phyloP scores from a whole-genome alignment of 139 green algal species.

The Astrephomene gubernaculifera region DNA sequence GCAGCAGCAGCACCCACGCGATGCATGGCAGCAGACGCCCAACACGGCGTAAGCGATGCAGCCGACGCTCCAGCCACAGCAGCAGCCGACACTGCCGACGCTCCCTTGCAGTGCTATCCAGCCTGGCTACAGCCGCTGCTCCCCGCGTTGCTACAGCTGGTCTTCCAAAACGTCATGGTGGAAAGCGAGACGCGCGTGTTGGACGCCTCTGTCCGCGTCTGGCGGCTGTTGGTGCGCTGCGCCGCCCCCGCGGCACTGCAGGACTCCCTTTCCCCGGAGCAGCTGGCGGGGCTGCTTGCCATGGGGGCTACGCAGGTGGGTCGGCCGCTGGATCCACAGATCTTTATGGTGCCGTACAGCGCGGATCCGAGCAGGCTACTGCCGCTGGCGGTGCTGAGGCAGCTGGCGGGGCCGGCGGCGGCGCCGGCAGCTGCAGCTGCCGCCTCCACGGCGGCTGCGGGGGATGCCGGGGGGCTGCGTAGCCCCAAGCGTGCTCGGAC shows the following conservation, averaged over 20 bases:
- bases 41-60: too few species aligned
- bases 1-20: too few species aligned
- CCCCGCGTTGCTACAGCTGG: conserved; percentile 57
- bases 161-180: conserved; percentile 87
- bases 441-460: neutral
- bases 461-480: neutral
- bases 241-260: neutral
- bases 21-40: too few species aligned
- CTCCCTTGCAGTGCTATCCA: too few species aligned
- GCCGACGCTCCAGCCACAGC: neutral
- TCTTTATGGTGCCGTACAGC: conserved; percentile 35
- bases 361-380: neutral
- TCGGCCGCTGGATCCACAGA: conserved; percentile 45
- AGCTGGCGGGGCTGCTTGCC: neutral
- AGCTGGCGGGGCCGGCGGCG: neutral
- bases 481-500: conserved; percentile 17
- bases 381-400: conserved; percentile 12
- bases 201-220: conserved; percentile 63
- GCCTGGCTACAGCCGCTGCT: conserved; percentile 64
- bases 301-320: conserved; percentile 32
- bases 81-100: neutral
- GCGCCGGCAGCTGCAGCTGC: neutral
- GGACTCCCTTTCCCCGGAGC: neutral
- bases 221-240: conserved; percentile 67
- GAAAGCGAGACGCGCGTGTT: conserved; percentile 72